Evolutionary conservation across 2,329 filamentous ascomycete species (phyloP).

Genomic region (Cladobotryum mycophilum): DNA sequence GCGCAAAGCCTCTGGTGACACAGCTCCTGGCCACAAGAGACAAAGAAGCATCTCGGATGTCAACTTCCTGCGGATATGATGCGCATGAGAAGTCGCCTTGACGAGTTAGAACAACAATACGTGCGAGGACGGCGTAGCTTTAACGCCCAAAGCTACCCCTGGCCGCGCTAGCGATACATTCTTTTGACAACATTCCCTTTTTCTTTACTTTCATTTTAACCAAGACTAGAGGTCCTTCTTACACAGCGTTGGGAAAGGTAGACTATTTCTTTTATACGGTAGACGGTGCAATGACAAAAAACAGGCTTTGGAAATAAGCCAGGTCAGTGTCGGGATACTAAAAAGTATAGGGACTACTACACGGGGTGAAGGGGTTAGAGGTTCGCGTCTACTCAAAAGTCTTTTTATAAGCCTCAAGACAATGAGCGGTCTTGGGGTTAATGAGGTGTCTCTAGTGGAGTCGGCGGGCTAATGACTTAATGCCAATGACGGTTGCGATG

Average conservation of each 20-base stretch:
- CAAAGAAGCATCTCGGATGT: conserved; percentile 56
- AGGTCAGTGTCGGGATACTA: conserved; percentile 8
- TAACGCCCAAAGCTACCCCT: conserved; percentile 32
- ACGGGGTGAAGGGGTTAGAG: conserved; percentile 8
- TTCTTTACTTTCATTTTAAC: conserved; percentile 1
- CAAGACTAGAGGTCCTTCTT: conserved; percentile 4
- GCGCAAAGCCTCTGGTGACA: conserved; percentile 47
- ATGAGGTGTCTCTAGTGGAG: conserved; percentile 1
- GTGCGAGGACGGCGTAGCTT: conserved; percentile 41
- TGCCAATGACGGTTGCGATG: conserved; percentile 8
- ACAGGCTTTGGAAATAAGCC: conserved; percentile 8
- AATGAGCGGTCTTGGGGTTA: not conserved
- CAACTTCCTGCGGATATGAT: conserved; percentile 40
- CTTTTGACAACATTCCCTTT: conserved; percentile 3
- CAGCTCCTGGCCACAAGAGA: conserved; percentile 42
- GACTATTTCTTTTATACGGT: conserved; percentile 1
- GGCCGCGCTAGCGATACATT: conserved; percentile 23
- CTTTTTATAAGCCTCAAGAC: conserved; percentile 2
- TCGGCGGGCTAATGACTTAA: conserved; percentile 12
- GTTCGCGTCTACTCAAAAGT: conserved; percentile 10
- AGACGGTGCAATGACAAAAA: conserved; percentile 10
- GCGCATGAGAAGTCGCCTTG: conserved; percentile 5
- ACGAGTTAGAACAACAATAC: conserved; percentile 25
- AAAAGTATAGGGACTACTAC: conserved; percentile 9
- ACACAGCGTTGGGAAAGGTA: conserved; percentile 1